Base-by-base conservation (phyloP, 192 early-diverging fungal genomes). In the Umbelopsis vinacea region DNA sequence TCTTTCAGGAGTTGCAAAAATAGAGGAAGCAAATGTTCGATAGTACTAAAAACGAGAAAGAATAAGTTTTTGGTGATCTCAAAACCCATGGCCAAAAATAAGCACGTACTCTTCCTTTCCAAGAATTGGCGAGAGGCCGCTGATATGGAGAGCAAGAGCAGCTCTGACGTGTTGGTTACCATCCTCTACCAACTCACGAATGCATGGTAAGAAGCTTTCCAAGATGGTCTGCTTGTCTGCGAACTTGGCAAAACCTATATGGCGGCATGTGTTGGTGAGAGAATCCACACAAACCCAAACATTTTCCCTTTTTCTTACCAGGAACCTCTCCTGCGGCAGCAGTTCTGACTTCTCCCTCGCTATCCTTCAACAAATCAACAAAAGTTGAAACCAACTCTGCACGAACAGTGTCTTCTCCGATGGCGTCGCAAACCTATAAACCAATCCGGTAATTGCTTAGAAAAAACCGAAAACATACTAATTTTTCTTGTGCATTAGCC, bases 1-100 rank as follows among this genome's bases (percentile, higher is more conserved):
- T 99, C 98, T 86, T 99, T 99, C 69, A 99, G 85, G 71, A 99
- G 84, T 40, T 94, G 96, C 79, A 99, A 83, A 81, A 99, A 97
- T 73, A 99, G 81, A 26, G 96, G 96, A 70, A 98, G 83, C 52
- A 99, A 85, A 70, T 97, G 92, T 77, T 98, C 96, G 38, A 96
- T 97, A 40, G 98, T 98, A 54, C 92, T 92, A 78, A 17, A n/a
- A 48, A 37, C 17, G 46, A 2, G 21, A 8, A 38, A 50, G 23
- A 35, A 33, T 26, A 15, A 37, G 7, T 68, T 0, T 23, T 50
- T 47, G 37, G 40, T 43, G 11, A 0, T 43, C 40, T 8, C n/a
- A n/a, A n/a, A 29, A 29, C 29, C 29, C 29, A 29, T 29, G 29
- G 40, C 40, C 40, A 43, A 43, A 43, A 43, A 43, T 29, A 29